Percentiles rank a stretch among this genome's conserved stretches.
Conservation (phyloP, 2,329 filamentous ascomycete genomes). For the Helotiales sp. region DNA sequence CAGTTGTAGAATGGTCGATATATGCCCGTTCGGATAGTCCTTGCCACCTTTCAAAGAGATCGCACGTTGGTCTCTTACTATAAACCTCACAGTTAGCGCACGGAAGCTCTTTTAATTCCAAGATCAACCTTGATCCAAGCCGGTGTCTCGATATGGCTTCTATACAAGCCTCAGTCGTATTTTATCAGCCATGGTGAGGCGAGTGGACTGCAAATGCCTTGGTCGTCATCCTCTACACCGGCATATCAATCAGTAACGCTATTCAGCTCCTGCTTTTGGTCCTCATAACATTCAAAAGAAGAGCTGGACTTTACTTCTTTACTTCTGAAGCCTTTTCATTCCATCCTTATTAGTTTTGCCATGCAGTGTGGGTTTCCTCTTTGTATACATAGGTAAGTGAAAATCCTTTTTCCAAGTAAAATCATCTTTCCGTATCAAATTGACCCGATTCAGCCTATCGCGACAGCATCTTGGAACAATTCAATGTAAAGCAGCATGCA, state of each 20-base stretch:
- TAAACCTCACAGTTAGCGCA: too few relatives aligned
- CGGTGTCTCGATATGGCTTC: neutral
- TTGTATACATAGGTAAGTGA: constrained; percentile 1
- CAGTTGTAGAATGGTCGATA: too few relatives aligned
- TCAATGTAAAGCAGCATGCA: neutral
- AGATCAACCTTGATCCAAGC: neutral
- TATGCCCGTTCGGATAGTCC: neutral
- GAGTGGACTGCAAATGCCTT: constrained; percentile 16
- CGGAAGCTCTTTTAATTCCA: too few relatives aligned
- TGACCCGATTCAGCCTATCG: too few relatives aligned
- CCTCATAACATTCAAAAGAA: constrained; percentile 15
- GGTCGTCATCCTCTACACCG: constrained; percentile 14
- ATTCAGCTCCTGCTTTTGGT: constrained; percentile 17
- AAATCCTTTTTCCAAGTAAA: too few relatives aligned
- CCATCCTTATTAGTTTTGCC: constrained; percentile 13
- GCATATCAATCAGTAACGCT: constrained; percentile 22
- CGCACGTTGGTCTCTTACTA: too few relatives aligned
- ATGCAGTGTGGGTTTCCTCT: constrained; percentile 11
- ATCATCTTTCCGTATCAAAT: too few relatives aligned
- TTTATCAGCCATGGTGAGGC: constrained; percentile 9
- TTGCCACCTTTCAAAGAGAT: neutral
- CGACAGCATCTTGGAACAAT: too few relatives aligned
- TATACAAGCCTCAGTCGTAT: neutral
- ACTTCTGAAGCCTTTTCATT: constrained; percentile 20
- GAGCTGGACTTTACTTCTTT: constrained; percentile 22